Evolutionary conservation across 139 green algal species (phyloP), one percentile per base, ranked within the genome.

Genomic region (Zygnema circumcarinatum): DNA sequence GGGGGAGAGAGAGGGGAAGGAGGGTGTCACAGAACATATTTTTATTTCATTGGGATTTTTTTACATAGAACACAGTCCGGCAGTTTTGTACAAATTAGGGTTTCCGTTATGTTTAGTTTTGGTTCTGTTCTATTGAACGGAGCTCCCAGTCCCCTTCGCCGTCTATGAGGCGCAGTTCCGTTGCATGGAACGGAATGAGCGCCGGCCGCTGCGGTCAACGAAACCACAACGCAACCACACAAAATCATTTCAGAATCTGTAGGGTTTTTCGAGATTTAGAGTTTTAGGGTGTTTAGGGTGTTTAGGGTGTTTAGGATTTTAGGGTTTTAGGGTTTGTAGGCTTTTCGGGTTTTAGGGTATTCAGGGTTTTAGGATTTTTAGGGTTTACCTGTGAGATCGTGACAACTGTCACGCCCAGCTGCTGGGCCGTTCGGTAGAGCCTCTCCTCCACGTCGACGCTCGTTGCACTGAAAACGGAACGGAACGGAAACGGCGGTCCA

Each of bases 161-260:
- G 62, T 96, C 94, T 0, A 92, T n/a, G 56, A 96, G 85, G n/a
- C 92, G 85, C 85, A 96, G 90, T 87, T 96, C 94, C n/a, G 40
- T 67, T 33, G 72, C 29, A 86, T 96, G 94, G 86, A 92, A 95
- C 67, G 92, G 83, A 0, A 96, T 83, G 62, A 96, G 87, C 0
- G 93, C 94, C 1, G 92, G 88, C 22, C 94, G 80, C 89, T 96
- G 88, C 36, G 2, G 20, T 72, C 54, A 29, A n/a, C n/a, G n/a
- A n/a, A n/a, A 21, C 20, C 41, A 85, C 68, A 78, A 80, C 21
- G 73, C 21, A 33, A 32, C 38, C 21, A 21, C 32, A 72, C 32
- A 80, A 25, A 21, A 32, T 38, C 47, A 72, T 38, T 72, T 32
- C 73, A 80, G 73, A 22, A 21, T 21, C 21, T 80, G 21, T 47